Evolutionary conservation across 495 filamentous ascomycete genomes (phyloP).

Genomic region (Jackrogersella minutella): DNA sequence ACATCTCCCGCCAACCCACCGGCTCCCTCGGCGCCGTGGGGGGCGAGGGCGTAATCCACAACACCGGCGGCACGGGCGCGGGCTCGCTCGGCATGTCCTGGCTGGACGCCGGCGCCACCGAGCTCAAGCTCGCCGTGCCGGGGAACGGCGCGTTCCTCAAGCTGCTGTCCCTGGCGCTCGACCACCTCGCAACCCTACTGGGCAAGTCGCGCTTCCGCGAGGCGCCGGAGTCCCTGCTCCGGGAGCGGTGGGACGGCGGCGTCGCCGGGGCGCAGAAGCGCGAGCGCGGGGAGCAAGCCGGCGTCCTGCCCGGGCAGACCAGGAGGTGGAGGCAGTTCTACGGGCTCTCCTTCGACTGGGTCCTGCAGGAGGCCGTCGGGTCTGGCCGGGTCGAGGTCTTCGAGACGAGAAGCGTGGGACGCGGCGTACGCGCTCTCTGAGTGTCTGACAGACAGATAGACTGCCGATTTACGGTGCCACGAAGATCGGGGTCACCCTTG

Average conservation of each 20-base stretch:
- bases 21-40: constrained; percentile 71
- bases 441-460: background rate
- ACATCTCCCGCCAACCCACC: constrained; percentile 64
- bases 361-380: constrained; percentile 79
- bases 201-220: constrained; percentile 70
- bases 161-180: constrained; percentile 70
- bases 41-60: constrained; percentile 62
- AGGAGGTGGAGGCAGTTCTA: constrained; percentile 84
- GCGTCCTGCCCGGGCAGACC: constrained; percentile 76
- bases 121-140: constrained; percentile 73
- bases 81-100: constrained; percentile 31
- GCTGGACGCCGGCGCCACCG: constrained; percentile 22
- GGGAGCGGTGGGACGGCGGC: constrained; percentile 84
- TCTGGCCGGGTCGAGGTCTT: constrained; percentile 84
- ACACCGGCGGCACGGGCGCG: constrained; percentile 55
- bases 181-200: constrained; percentile 71
- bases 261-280: constrained; percentile 67
- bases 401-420: constrained; percentile 82
- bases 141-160: constrained; percentile 77
- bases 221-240: constrained; percentile 69
- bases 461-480: background rate
- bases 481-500: background rate
- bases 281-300: constrained; percentile 71
- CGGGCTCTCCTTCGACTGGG: constrained; percentile 80
- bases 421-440: constrained; percentile 63